Conservation (phyloP, 768 basidiomycete genomes). For the Asterophora parasitica region DNA sequence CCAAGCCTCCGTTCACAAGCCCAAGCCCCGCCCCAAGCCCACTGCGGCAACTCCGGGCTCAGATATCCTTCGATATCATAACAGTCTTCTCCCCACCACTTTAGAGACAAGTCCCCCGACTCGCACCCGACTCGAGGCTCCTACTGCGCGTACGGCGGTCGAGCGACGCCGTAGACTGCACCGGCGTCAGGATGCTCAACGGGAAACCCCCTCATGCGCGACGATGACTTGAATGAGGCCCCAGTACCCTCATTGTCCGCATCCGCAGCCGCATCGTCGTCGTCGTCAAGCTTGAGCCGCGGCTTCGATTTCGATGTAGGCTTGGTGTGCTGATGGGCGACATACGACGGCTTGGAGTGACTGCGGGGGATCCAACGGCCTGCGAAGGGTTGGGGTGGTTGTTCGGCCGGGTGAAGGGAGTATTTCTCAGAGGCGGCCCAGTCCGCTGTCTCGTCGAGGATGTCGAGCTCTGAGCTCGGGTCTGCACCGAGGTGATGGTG, state of each 20-base stretch:
- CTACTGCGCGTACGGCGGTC: slow-evolving; percentile 15
- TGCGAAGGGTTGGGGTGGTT: not conserved
- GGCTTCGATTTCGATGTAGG: not conserved
- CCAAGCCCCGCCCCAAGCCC: too few species aligned
- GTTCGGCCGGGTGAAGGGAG: not conserved
- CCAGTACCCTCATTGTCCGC: not conserved
- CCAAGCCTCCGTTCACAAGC: too few species aligned
- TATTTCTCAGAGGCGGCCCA: slow-evolving; percentile 7
- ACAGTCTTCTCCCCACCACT: too few species aligned
- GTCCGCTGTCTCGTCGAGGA: slow-evolving; percentile 16
- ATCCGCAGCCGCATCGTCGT: not conserved
- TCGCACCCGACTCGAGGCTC: slow-evolving; percentile 13
- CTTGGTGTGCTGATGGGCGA: not conserved
- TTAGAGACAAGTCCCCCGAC: not conserved
- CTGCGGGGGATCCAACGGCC: not conserved
- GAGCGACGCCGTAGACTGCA: slow-evolving; percentile 8
- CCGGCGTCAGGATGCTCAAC: slow-evolving; percentile 6
- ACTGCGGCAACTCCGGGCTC: too few species aligned
- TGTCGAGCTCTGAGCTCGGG: slow-evolving; percentile 13
- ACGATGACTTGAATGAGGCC: not conserved
- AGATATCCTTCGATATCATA: too few species aligned
- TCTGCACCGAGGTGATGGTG: slow-evolving; percentile 5
- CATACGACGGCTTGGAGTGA: slow-evolving; percentile 13
- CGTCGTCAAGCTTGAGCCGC: not conserved
- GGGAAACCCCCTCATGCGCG: slow-evolving; percentile 5